Conservation (phyloP, 163 green algal genomes). For the Coccomyxa subellipsoidea region DNA sequence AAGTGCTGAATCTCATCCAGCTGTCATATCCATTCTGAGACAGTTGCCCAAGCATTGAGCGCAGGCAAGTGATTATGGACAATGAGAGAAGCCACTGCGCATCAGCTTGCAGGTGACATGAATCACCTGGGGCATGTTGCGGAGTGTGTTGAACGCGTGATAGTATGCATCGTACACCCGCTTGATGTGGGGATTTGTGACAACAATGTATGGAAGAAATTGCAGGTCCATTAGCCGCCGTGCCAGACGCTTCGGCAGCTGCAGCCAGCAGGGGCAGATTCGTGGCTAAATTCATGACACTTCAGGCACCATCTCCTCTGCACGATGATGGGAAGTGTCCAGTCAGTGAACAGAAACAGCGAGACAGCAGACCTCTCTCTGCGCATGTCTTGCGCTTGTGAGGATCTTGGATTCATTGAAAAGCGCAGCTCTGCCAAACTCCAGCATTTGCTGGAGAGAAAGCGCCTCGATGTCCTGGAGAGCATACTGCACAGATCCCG, state of each 20-base stretch:
- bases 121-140: conserved; percentile 14
- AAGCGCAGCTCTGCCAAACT: conserved; percentile 10
- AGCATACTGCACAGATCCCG: conserved; percentile 7
- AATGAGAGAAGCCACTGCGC: no score
- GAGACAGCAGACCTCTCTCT: conserved; percentile 4
- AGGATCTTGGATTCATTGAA: background rate
- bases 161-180: conserved; percentile 71
- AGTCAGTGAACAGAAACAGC: background rate
- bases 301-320: no score
- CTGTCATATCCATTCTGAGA: no score
- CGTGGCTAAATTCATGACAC: no score
- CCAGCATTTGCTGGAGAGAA: conserved; percentile 10
- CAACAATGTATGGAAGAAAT: conserved; percentile 84
- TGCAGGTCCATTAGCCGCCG: conserved; percentile 85
- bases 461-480: conserved; percentile 8
- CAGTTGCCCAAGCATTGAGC: no score
- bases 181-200: conserved; percentile 91
- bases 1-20: no score
- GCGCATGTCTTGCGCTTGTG: conserved; percentile 4
- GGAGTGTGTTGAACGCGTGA: conserved; percentile 46
- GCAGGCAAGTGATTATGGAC: no score
- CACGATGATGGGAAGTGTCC: background rate
- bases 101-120: background rate
- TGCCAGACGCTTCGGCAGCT: conserved; percentile 82
- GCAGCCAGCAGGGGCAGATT: background rate